Percentiles rank a stretch among this genome's conserved stretches.
Evolutionary conservation across 129 eudicot genomes (phyloP).

Genomic region (Logfia minima): DNA sequence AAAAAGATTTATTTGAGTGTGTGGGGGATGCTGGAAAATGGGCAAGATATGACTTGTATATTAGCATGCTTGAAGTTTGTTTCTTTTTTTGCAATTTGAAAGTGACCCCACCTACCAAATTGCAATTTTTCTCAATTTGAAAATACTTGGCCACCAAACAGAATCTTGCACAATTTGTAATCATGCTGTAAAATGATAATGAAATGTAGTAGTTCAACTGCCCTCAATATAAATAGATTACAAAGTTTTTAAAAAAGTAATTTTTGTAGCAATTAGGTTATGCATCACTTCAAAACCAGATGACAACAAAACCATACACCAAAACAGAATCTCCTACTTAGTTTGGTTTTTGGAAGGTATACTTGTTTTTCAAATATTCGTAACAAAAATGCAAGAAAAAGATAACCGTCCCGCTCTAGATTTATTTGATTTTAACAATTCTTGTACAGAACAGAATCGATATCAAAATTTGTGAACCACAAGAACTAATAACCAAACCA

Average conservation of each 20-base stretch:
- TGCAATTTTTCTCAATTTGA: neutral
- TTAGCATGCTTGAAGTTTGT: neutral
- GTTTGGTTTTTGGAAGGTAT: neutral
- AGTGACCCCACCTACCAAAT: constrained; percentile 6
- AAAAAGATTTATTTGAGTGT: neutral
- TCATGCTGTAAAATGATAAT: constrained; percentile 7
- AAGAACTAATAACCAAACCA: constrained; percentile 10
- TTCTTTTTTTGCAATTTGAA: constrained; percentile 6
- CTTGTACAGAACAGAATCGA: neutral
- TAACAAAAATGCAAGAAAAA: neutral
- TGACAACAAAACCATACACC: neutral
- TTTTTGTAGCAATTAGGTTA: neutral
- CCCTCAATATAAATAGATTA: constrained; percentile 8
- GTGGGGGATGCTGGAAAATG: neutral
- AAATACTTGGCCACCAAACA: constrained; percentile 16
- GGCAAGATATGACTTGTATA: constrained; percentile 11
- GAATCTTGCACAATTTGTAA: constrained; percentile 7
- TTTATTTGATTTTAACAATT: constrained; percentile 1
- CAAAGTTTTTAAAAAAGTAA: neutral
- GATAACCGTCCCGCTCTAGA: neutral
- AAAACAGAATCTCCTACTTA: neutral
- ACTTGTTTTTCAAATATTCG: neutral
- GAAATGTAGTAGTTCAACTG: constrained; percentile 31
- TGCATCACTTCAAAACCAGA: constrained; percentile 7
- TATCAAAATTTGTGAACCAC: neutral